Evolutionary conservation across 169 alveolate genomes (phyloP).

Genomic region (Eimeria acervulina): DNA sequence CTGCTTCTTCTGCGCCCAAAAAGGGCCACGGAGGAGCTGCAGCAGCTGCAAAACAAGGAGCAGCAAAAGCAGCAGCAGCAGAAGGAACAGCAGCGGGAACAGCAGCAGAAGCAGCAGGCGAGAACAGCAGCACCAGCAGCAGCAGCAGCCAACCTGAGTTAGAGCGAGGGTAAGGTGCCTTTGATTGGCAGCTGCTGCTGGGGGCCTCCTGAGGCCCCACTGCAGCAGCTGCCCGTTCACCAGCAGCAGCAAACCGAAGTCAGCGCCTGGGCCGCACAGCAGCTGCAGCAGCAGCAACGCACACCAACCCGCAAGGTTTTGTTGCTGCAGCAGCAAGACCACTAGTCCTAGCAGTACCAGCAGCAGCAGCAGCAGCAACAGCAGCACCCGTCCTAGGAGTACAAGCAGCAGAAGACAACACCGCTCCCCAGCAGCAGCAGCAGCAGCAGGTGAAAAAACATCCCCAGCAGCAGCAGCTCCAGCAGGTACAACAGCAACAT

Average conservation of each 20-base stretch:
- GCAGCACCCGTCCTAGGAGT: constrained; percentile 4
- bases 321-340: no score
- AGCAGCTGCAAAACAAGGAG: not conserved
- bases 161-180: constrained; percentile 35
- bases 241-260: constrained; percentile 45
- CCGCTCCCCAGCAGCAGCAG: constrained; percentile 47
- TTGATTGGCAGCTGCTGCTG: not conserved
- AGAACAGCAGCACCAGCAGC: not conserved
- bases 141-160: constrained; percentile 49
- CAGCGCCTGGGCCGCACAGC: constrained; percentile 47
- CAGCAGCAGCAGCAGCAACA: not conserved
- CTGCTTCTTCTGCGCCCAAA: not conserved
- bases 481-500: no score
- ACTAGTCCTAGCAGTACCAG: no score
- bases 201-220: constrained; percentile 38
- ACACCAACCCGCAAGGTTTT: not conserved
- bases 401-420: constrained; percentile 15
- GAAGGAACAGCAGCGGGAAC: no score
- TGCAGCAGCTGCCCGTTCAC: constrained; percentile 36
- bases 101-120: no score
- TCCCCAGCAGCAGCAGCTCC: no score
- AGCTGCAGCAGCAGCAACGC: constrained; percentile 29
- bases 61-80: no score
- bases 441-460: not conserved
- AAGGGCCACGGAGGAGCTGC: not conserved